Conservation (phyloP, 148 eudicot species). For the Linanthus parryae region DNA sequence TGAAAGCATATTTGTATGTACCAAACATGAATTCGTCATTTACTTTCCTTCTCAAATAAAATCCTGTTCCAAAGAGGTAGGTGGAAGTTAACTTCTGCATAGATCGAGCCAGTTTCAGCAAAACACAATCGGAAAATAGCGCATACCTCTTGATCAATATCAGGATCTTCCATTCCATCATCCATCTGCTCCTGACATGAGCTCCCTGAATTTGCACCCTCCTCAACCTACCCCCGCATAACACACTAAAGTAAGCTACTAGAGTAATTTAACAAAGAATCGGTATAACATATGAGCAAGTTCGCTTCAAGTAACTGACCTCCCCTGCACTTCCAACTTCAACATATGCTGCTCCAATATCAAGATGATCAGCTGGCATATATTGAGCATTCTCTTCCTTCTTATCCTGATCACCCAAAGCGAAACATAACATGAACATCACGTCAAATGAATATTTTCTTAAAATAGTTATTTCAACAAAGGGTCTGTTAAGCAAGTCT, state of each 20-base stretch:
- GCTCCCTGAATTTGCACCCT: slow-evolving; percentile 16
- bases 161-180: slow-evolving; percentile 11
- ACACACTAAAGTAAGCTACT: not conserved
- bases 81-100: too few species aligned
- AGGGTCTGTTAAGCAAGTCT: not conserved
- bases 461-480: not conserved
- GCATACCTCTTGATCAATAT: slow-evolving; percentile 25
- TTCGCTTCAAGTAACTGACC: slow-evolving; percentile 17
- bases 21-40: too few species aligned
- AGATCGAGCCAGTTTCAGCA: not conserved
- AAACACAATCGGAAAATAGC: not conserved
- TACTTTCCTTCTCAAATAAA: too few species aligned
- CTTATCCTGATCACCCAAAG: slow-evolving; percentile 23
- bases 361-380: slow-evolving; percentile 15
- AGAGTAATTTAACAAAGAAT: not conserved
- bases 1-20: too few species aligned
- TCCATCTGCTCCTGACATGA: slow-evolving; percentile 21
- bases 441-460: slow-evolving; percentile 1
- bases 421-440: slow-evolving; percentile 2
- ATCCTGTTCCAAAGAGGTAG: too few species aligned
- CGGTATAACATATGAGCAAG: not conserved
- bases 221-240: slow-evolving; percentile 25
- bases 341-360: slow-evolving; percentile 16
- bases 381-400: slow-evolving; percentile 23
- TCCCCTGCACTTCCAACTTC: slow-evolving; percentile 10